These are phyloP conservation scores for Wickerhamiella dianesei DNA, from an alignment of 805 yeast genomes.

Conservation along the genomic window DNA sequence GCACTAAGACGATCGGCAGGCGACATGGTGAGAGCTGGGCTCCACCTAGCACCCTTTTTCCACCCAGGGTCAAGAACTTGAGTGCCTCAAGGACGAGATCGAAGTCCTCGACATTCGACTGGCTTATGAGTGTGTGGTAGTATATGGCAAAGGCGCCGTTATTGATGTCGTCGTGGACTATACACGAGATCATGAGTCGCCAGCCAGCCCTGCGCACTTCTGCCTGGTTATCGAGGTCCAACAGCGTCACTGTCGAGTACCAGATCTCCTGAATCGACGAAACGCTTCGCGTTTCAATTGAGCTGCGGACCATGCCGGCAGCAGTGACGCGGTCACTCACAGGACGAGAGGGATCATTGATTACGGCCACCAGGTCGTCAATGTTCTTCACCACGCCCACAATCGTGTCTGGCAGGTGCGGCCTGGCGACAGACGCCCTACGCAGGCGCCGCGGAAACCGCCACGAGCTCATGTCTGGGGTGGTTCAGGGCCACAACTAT, in stretches of 20 bases:
- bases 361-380: conserved; percentile 22
- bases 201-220: conserved; percentile 38
- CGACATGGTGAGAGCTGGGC: conserved; percentile 27
- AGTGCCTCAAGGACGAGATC: conserved; percentile 38
- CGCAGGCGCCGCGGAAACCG: neutral
- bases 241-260: conserved; percentile 49
- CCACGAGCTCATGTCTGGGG: neutral
- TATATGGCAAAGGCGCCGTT: conserved; percentile 40
- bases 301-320: conserved; percentile 36
- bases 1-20: conserved; percentile 27
- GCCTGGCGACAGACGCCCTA: neutral
- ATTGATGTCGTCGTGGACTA: conserved; percentile 36
- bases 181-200: conserved; percentile 42
- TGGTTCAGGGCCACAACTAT: neutral
- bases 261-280: conserved; percentile 61
- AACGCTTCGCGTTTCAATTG: conserved; percentile 39
- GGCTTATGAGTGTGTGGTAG: conserved; percentile 46
- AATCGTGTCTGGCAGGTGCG: conserved; percentile 16
- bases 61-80: conserved; percentile 36
- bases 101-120: conserved; percentile 37
- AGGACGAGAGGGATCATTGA: conserved; percentile 15
- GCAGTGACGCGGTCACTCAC: conserved; percentile 31
- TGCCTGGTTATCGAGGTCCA: conserved; percentile 27
- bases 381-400: conserved; percentile 25
- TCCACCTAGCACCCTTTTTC: conserved; percentile 23